These are phyloP conservation scores for Themeda triandra DNA, from an alignment of 176 grass and related monocot species.

Conservation along the genomic window DNA sequence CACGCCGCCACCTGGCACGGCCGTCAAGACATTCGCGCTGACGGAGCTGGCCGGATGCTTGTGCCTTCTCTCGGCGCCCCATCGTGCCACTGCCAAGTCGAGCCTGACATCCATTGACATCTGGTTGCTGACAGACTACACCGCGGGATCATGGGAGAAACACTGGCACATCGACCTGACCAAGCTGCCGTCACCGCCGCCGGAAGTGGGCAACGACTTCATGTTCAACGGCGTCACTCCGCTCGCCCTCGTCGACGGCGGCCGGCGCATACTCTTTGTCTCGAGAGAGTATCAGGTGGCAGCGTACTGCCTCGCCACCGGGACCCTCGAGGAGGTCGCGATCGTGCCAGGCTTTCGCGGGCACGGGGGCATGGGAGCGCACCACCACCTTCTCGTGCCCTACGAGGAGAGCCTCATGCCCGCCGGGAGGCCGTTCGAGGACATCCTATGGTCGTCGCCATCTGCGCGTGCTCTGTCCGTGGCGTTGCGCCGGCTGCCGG, in stretches of 20 bases:
- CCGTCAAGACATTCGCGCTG: rapidly evolving
- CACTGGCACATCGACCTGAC: neutral
- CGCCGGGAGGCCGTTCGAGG: neutral
- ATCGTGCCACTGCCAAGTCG: no score
- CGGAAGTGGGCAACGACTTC: neutral
- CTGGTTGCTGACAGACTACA: neutral
- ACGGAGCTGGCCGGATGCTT: neutral
- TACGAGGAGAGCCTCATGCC: no score
- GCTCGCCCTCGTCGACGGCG: neutral
- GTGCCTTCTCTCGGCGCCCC: neutral
- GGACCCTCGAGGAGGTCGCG: neutral
- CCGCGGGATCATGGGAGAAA: neutral
- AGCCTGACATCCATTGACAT: neutral
- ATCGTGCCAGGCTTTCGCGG: neutral
- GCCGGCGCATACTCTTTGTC: neutral
- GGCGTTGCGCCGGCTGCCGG: neutral
- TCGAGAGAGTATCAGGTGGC: neutral
- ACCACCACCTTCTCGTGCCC: neutral
- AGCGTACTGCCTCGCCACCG: neutral
- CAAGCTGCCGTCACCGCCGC: neutral
- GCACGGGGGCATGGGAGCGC: no score
- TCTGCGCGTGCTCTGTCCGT: neutral
- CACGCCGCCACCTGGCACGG: neutral
- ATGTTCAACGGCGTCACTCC: neutral
- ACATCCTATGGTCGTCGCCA: neutral